Conservation (phyloP, 2,329 filamentous ascomycete genomes). For the Exserohilum rostratum region DNA sequence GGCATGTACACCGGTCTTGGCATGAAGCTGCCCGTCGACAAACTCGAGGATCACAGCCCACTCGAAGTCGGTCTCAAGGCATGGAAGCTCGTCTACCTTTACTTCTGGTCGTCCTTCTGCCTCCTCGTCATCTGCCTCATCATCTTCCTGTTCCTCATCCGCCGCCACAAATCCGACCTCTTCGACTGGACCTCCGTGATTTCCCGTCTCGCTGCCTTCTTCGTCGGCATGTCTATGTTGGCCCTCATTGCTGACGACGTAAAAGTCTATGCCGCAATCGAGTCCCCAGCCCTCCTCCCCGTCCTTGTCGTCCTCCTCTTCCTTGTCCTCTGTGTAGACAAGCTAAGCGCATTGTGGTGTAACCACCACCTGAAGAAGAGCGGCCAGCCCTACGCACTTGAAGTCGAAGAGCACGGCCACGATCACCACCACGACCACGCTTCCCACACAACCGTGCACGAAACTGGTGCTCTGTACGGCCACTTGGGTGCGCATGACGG, state of each 20-base stretch:
- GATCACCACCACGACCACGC: slow-evolving; percentile 15
- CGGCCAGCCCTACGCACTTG: slow-evolving; percentile 39
- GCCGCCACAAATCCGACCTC: slow-evolving; percentile 47
- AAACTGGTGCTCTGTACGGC: slow-evolving; percentile 2
- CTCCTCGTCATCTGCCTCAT: slow-evolving; percentile 46
- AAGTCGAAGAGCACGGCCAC: slow-evolving; percentile 37
- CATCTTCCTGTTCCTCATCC: slow-evolving; percentile 49
- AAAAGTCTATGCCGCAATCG: slow-evolving; percentile 33
- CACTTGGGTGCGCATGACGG: slow-evolving; percentile 1
- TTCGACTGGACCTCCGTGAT: slow-evolving; percentile 50
- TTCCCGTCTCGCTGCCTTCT: slow-evolving; percentile 33
- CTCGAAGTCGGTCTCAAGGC: slow-evolving; percentile 34
- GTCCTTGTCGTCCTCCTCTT: slow-evolving; percentile 46
- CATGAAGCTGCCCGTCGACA: slow-evolving; percentile 41
- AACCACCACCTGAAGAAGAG: slow-evolving; percentile 40
- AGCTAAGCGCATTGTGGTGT: slow-evolving; percentile 35
- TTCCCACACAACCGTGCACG: slow-evolving; percentile 17
- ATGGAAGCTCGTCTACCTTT: slow-evolving; percentile 46
- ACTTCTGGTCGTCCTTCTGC: slow-evolving; percentile 48
- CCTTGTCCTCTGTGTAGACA: slow-evolving; percentile 38
- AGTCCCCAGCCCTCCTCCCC: slow-evolving; percentile 43
- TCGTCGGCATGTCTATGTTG: slow-evolving; percentile 38
- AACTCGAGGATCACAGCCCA: slow-evolving; percentile 32
- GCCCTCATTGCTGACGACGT: slow-evolving; percentile 33
- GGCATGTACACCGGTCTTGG: slow-evolving; percentile 44